Evolutionary conservation across 495 filamentous ascomycete genomes (phyloP).

Genomic region (Durotheca rogersii): DNA sequence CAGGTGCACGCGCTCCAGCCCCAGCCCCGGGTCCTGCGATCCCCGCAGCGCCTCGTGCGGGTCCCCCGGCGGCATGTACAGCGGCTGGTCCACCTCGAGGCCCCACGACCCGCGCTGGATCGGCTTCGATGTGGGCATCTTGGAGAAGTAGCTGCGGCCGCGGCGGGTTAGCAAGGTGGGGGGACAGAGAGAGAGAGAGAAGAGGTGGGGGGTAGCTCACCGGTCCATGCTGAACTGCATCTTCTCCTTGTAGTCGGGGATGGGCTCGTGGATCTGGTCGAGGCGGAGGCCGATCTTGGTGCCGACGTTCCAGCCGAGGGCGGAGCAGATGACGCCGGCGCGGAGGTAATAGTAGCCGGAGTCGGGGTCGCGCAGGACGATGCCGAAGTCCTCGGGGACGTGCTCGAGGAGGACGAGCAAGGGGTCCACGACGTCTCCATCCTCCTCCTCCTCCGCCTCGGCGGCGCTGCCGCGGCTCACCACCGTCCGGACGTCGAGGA

Average conservation of each 20-base stretch:
- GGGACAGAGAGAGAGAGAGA: neutral
- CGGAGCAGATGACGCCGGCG: slow-evolving; percentile 76
- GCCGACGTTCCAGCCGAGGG: slow-evolving; percentile 77
- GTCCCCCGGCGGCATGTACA: slow-evolving; percentile 78
- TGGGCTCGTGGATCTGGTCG: slow-evolving; percentile 70
- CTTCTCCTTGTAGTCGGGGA: slow-evolving; percentile 89
- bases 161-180: slow-evolving; percentile 23
- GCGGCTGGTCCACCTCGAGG: slow-evolving; percentile 71
- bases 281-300: slow-evolving; percentile 74
- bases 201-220: slow-evolving; percentile 36
- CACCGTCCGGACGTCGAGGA: slow-evolving; percentile 54
- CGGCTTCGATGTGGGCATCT: slow-evolving; percentile 69
- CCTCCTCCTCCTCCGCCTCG: neutral
- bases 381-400: slow-evolving; percentile 84
- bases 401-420: slow-evolving; percentile 76
- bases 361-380: slow-evolving; percentile 71
- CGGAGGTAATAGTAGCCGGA: slow-evolving; percentile 76
- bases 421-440: slow-evolving; percentile 61
- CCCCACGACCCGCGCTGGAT: slow-evolving; percentile 92
- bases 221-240: slow-evolving; percentile 89
- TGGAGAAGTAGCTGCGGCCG: slow-evolving; percentile 66
- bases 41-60: slow-evolving; percentile 61
- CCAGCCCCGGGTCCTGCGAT: slow-evolving; percentile 57
- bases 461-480: neutral
- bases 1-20: slow-evolving; percentile 62